These are phyloP conservation scores for Candida buenavistaensis DNA, from an alignment of 1,139 yeast genomes.

Conservation along the genomic window DNA sequence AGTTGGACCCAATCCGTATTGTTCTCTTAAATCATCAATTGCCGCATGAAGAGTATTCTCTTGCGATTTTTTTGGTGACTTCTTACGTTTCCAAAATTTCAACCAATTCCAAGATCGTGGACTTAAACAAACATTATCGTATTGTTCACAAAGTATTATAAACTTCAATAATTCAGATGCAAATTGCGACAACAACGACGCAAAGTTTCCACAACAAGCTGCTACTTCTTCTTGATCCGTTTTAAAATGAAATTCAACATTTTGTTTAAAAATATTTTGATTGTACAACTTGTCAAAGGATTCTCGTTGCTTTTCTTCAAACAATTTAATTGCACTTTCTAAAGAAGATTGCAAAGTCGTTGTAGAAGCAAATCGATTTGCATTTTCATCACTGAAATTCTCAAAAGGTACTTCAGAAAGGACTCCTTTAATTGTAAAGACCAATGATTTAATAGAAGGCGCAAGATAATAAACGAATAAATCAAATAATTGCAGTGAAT, in stretches of 20 bases:
- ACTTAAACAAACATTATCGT: conserved; percentile 26
- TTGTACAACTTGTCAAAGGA: conserved; percentile 60
- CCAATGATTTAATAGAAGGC: conserved; percentile 70
- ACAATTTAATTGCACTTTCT: conserved; percentile 51
- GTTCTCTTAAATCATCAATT: conserved; percentile 32
- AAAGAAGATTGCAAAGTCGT: conserved; percentile 51
- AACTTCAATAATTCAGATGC: conserved; percentile 57
- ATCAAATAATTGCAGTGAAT: conserved; percentile 51
- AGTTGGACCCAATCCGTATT: conserved; percentile 19
- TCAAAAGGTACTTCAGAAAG: conserved; percentile 62
- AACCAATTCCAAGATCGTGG: conserved; percentile 53
- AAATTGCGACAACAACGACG: conserved; percentile 62
- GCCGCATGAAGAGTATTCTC: conserved; percentile 37
- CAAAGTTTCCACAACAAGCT: conserved; percentile 82
- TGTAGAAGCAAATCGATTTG: conserved; percentile 35
- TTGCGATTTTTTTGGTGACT: conserved; percentile 1
- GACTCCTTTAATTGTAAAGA: conserved; percentile 63
- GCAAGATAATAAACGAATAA: conserved; percentile 67
- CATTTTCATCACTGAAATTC: conserved; percentile 23
- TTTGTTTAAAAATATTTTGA: conserved; percentile 51
- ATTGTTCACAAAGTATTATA: conserved; percentile 46
- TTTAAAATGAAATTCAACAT: conserved; percentile 39
- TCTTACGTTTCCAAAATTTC: conserved; percentile 41
- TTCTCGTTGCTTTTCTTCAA: conserved; percentile 54
- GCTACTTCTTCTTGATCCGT: conserved; percentile 80